Percentiles rank a stretch among this genome's conserved stretches.
Conservation (phyloP, 352 stramenopile species). For the Globisporangium cederbergense region DNA sequence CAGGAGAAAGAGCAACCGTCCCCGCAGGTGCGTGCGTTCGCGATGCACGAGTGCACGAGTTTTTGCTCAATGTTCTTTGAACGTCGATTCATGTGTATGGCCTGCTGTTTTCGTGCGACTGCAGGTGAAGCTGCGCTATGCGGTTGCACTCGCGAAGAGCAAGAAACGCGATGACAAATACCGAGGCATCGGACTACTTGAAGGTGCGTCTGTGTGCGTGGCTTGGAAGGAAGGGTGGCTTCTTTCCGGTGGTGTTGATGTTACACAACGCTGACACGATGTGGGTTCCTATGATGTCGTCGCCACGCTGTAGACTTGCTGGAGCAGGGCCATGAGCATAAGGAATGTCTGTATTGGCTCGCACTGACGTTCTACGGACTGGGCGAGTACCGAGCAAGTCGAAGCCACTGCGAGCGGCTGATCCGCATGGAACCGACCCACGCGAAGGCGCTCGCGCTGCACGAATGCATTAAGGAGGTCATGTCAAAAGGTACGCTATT, state of each 20-base stretch:
- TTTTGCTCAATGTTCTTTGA: too few species aligned
- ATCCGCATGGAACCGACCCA: slow-evolving; percentile 73
- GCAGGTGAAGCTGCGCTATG: slow-evolving; percentile 73
- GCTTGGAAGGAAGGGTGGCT: not conserved
- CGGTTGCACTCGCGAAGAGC: slow-evolving; percentile 70
- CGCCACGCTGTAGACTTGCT: slow-evolving; percentile 46
- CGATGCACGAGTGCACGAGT: not conserved
- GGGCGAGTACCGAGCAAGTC: slow-evolving; percentile 66
- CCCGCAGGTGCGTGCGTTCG: slow-evolving; percentile 29
- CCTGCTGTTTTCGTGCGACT: not conserved
- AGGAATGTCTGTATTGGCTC: slow-evolving; percentile 81
- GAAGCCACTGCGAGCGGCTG: slow-evolving; percentile 66
- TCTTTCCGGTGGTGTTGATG: slow-evolving; percentile 3
- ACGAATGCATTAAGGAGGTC: slow-evolving; percentile 75
- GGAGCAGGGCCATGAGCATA: slow-evolving; percentile 38
- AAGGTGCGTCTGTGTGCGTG: slow-evolving; percentile 33
- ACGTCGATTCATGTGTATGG: not conserved
- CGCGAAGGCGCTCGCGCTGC: slow-evolving; percentile 65
- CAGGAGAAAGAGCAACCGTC: slow-evolving; percentile 74
- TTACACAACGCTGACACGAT: not conserved
- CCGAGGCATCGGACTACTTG: slow-evolving; percentile 60
- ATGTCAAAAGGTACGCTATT: slow-evolving; percentile 38
- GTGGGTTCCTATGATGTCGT: not conserved
- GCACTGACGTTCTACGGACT: slow-evolving; percentile 63
- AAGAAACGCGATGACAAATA: slow-evolving; percentile 79